These are phyloP conservation scores for Microbotryomycetes sp. DNA, from an alignment of 1,284 basidiomycete genomes.

Conservation along the genomic window DNA sequence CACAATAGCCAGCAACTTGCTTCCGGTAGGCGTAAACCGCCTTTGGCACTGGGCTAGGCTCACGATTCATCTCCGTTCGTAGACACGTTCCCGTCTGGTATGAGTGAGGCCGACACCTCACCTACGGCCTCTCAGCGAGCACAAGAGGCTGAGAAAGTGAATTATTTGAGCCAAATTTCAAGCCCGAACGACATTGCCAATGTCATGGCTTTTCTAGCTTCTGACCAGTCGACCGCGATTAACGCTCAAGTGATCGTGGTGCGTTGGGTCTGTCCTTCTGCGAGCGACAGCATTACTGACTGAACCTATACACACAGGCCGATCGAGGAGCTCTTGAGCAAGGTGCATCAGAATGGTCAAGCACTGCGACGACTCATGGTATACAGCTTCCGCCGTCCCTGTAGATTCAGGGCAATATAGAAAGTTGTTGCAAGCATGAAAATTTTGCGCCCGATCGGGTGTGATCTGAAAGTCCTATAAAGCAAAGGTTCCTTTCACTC, in stretches of 20 bases:
- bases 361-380: not conserved
- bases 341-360: slow-evolving; percentile 3
- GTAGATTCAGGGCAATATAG: too few species aligned
- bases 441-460: too few species aligned
- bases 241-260: slow-evolving; percentile 8
- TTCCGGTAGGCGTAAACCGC: not conserved
- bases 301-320: not conserved
- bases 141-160: too few species aligned
- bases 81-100: too few species aligned
- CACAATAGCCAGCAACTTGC: not conserved
- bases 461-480: too few species aligned
- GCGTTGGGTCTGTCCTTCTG: not conserved
- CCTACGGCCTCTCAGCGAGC: too few species aligned
- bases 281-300: not conserved
- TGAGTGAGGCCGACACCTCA: too few species aligned
- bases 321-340: slow-evolving; percentile 9
- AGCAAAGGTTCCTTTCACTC: too few species aligned
- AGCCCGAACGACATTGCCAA: not conserved
- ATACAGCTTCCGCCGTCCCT: slow-evolving; percentile 3
- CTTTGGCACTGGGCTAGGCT: too few species aligned
- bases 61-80: too few species aligned
- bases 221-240: slow-evolving; percentile 3
- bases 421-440: too few species aligned
- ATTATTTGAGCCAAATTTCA: slow-evolving; percentile 1
- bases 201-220: not conserved